Base-by-base conservation (phyloP, 2,329 filamentous ascomycete genomes). In the Trichophyton equinum region DNA sequence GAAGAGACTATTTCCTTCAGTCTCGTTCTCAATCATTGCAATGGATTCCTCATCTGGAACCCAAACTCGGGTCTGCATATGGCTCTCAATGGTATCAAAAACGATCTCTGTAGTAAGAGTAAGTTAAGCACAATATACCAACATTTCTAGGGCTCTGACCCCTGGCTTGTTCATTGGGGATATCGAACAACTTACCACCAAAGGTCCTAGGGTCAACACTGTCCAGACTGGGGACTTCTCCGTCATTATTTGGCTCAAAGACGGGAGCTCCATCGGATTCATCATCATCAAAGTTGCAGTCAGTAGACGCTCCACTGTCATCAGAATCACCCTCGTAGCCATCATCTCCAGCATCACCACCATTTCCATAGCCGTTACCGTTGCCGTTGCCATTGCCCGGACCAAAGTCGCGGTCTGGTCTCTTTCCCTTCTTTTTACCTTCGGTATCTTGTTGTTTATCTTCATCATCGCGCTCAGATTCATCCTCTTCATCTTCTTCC, bases 241-340 rank as follows among this genome's bases (percentile, higher is more conserved):
- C 15, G 5, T 55, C 51, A 25, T 15, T 59, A 15, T 60, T 57
- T 36, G 30, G 25, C 49, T 53, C 58, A 13, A 46, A 49, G 22
- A 42, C 49, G 36, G 47, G 57, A 20, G 59, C 62, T 11, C 38
- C 62, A 55, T 64, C 61, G 9, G 60, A 64, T 49, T 64, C 62
- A 18, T 40, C 22, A 38, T 64, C 62, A 20, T 58, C 62, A 46
- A 62, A 64, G 13, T 62, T 44, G n/a, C 46, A 62, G 13, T 62
- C 60, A 18, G 27, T 38, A 30, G 13, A 36, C 1, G 38, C 57
- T 38, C 42, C 40, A 38, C 40, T 36, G 18, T 51, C 42, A 44
- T 59, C 46, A 33, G 44, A 15, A 15, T 33, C 57, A 15, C 30
- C 38, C 13, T 51, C 46, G 20, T 51, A 51, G 13, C 46, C 20